A percentile compares a stretch with the other conserved stretches of the same genome.
These are phyloP conservation scores for Candida gorgasii DNA, from an alignment of 805 yeast species.

Conservation along the genomic window DNA sequence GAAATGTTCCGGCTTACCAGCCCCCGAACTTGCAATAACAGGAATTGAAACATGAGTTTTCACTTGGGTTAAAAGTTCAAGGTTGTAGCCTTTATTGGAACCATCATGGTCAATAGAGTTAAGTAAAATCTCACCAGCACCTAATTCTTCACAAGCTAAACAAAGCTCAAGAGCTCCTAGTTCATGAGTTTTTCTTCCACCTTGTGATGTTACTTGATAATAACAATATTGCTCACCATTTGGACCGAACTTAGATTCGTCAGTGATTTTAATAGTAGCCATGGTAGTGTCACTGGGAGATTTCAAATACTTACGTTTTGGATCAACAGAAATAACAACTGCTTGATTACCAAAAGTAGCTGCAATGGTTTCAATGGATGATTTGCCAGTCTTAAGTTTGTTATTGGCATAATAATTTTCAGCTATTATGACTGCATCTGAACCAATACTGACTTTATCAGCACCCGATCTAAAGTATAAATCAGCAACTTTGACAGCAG, in stretches of 20 bases:
- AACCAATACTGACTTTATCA: conserved; percentile 96
- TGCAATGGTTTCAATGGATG: conserved; percentile 94
- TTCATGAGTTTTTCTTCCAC: conserved; percentile 86
- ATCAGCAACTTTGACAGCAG: conserved; percentile 90
- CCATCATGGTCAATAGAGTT: conserved; percentile 98
- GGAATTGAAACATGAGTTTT: conserved; percentile 81
- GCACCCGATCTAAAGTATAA: conserved; percentile 96
- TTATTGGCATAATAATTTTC: conserved; percentile 70
- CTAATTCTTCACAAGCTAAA: conserved; percentile 84
- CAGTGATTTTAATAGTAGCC: conserved; percentile 60
- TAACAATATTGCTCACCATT: conserved; percentile 86
- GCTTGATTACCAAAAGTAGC: conserved; percentile 94
- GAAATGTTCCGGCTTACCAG: conserved; percentile 91
- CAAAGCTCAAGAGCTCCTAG: conserved; percentile 91
- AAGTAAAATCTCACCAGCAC: conserved; percentile 93
- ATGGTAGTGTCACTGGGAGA: conserved; percentile 62
- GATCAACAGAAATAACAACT: conserved; percentile 97
- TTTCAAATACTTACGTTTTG: conserved; percentile 78
- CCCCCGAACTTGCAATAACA: conserved; percentile 97
- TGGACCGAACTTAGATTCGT: conserved; percentile 63
- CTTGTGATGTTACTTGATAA: conserved; percentile 94
- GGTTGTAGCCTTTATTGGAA: conserved; percentile 88
- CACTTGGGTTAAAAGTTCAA: conserved; percentile 78
- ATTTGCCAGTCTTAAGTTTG: conserved; percentile 60
- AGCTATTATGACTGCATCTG: conserved; percentile 93